Conservation (phyloP, 495 filamentous ascomycete species). For the Margaritispora aquatica region DNA sequence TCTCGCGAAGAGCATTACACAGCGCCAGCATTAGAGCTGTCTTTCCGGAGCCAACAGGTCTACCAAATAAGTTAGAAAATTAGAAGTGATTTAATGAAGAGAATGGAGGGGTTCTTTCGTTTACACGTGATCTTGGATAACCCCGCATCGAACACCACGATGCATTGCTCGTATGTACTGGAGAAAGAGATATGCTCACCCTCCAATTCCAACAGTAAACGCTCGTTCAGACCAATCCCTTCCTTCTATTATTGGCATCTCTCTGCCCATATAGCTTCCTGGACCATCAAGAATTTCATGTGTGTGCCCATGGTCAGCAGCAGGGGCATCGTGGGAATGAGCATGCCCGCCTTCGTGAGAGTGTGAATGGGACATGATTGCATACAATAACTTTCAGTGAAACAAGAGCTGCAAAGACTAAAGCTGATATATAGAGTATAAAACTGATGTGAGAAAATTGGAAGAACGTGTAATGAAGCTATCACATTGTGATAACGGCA, state of each 20-base stretch:
- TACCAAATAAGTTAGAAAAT: no score
- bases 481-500: background rate
- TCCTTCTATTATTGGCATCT: conserved; percentile 87
- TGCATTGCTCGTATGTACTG: background rate
- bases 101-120: conserved; percentile 12
- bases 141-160: background rate
- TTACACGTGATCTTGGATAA: conserved; percentile 6
- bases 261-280: conserved; percentile 81
- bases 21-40: conserved; percentile 92
- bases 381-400: no score
- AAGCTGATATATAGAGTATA: no score
- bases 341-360: conserved; percentile 30
- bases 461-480: no score
- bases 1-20: conserved; percentile 67
- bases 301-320: conserved; percentile 83
- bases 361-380: conserved; percentile 20
- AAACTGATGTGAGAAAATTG: no score
- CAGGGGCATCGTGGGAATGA: conserved; percentile 55
- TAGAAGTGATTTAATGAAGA: background rate
- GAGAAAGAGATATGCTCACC: conserved; percentile 47
- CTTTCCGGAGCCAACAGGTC: conserved; percentile 95
- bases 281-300: conserved; percentile 96
- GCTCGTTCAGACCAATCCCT: conserved; percentile 85
- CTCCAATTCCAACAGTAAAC: conserved; percentile 94
- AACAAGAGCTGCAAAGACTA: no score